Conservation (phyloP, 1,284 basidiomycete species). For the Moesziomyces sp. region DNA sequence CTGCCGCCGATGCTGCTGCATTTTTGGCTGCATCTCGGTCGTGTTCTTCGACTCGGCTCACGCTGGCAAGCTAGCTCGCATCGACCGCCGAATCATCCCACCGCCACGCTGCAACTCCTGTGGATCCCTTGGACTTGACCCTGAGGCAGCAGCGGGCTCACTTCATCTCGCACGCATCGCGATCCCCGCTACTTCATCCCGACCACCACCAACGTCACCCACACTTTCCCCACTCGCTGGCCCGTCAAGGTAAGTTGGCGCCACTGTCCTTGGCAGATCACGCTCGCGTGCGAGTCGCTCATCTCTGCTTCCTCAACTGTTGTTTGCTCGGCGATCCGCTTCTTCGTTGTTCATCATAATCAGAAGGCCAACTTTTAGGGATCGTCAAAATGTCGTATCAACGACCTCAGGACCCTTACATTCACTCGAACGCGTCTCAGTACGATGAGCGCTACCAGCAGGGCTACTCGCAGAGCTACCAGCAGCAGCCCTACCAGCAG, state of each 20-base stretch:
- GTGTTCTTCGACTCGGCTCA: background rate
- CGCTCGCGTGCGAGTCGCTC: background rate
- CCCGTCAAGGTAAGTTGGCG: background rate
- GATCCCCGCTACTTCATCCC: background rate
- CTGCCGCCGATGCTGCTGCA: too few relatives aligned
- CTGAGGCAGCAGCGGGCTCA: background rate
- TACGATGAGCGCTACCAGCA: constrained; percentile 62
- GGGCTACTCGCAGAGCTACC: constrained; percentile 30
- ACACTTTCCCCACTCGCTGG: background rate
- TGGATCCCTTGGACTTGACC: background rate
- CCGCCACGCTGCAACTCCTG: background rate
- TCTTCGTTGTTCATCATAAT: background rate
- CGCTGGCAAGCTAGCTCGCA: background rate
- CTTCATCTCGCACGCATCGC: background rate
- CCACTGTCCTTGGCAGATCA: constrained; percentile 1
- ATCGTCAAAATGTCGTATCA: constrained; percentile 56
- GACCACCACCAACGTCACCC: constrained; percentile 1
- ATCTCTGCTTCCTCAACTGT: too few relatives aligned
- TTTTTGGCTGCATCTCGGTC: background rate
- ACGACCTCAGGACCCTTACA: constrained; percentile 59
- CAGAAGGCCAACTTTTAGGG: constrained; percentile 19
- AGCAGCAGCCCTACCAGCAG: constrained; percentile 19
- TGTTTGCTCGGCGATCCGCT: background rate
- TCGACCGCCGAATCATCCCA: background rate
- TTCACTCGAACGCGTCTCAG: constrained; percentile 63